phyloP scores from a whole-genome alignment of 305 asterid species.

The Ilex paraguariensis region DNA sequence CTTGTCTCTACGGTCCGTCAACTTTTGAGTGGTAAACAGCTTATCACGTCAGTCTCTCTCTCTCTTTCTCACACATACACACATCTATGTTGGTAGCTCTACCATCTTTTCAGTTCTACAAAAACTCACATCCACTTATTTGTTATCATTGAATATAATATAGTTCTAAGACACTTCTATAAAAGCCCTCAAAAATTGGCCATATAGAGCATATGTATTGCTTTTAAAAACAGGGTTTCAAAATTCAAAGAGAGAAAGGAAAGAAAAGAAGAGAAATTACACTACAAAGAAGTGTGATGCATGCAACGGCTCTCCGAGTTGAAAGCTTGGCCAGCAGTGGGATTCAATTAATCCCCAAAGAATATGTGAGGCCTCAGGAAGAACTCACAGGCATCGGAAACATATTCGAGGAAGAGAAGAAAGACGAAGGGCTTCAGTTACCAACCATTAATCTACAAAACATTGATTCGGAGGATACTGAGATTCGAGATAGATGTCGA shows the following conservation, averaged over 20 bases:
- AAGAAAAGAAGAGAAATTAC: neutral
- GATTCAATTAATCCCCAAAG: conserved; percentile 50
- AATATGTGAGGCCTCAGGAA: conserved; percentile 58
- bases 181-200: too few species aligned
- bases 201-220: too few species aligned
- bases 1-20: too few species aligned
- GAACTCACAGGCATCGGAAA: conserved; percentile 52
- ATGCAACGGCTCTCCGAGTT: conserved; percentile 30
- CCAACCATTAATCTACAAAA: conserved; percentile 47
- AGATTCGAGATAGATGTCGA: conserved; percentile 33
- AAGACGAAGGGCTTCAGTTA: conserved; percentile 48
- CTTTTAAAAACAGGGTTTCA: neutral
- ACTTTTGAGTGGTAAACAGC: too few species aligned
- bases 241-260: neutral
- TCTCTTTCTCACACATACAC: too few species aligned
- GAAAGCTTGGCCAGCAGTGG: conserved; percentile 57
- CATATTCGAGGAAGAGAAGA: conserved; percentile 54
- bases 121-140: too few species aligned
- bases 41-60: too few species aligned
- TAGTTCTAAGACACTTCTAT: too few species aligned
- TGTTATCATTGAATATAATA: too few species aligned
- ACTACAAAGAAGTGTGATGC: conserved; percentile 13
- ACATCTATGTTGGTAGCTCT: too few species aligned
- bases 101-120: too few species aligned
- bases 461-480: conserved; percentile 37